These are phyloP conservation scores for Rhodomyrtus tomentosa DNA, from an alignment of 345 rosid genomes.

Conservation along the genomic window DNA sequence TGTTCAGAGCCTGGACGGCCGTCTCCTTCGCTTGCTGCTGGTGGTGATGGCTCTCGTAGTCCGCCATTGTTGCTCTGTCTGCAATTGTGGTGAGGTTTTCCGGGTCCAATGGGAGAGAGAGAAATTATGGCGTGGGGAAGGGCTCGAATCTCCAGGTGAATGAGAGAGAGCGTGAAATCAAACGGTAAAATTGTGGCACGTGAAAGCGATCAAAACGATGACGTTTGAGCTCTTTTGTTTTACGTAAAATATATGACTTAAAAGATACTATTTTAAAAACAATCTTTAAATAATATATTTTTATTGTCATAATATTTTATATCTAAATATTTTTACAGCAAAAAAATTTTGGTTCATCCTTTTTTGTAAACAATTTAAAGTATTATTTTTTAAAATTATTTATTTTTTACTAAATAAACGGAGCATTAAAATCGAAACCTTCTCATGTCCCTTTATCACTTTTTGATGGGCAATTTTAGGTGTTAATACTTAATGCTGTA, in stretches of 20 bases:
- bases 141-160: neutral
- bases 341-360: no score
- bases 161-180: neutral
- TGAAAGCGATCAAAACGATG: neutral
- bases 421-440: neutral
- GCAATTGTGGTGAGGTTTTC: neutral
- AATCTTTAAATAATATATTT: no score
- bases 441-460: neutral
- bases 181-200: neutral
- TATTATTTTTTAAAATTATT: no score
- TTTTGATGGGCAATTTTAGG: neutral
- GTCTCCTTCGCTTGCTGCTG: conserved; percentile 65
- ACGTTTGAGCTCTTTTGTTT: neutral
- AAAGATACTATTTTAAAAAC: no score
- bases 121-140: neutral
- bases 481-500: no score
- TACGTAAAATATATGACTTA: no score
- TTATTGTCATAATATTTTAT: no score
- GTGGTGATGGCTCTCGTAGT: conserved; percentile 25
- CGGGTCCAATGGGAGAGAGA: neutral
- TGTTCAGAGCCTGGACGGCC: conserved; percentile 80
- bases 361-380: no score
- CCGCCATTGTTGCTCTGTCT: conserved; percentile 44
- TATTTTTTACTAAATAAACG: no score
- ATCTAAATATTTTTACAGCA: no score